phyloP scores from a whole-genome alignment of 768 basidiomycete genomes.

The Boletus barrowsii region DNA sequence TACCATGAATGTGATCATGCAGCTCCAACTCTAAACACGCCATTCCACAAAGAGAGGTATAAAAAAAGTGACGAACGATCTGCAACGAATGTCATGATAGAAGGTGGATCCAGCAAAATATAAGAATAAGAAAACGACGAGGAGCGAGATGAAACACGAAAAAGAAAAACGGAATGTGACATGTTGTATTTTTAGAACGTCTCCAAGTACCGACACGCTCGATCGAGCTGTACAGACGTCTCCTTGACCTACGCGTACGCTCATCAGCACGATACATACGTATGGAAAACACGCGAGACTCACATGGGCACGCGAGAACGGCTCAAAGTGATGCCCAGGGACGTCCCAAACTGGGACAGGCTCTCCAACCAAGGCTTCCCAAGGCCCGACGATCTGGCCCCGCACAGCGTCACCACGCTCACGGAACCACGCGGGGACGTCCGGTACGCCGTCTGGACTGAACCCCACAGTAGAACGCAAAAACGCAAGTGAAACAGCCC shows the following conservation, averaged over 20 bases:
- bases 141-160: too few relatives aligned
- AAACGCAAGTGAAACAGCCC: constrained; percentile 41
- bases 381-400: constrained; percentile 35
- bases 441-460: constrained; percentile 26
- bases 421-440: constrained; percentile 52
- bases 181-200: too few relatives aligned
- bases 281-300: constrained; percentile 12
- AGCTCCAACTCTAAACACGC: too few relatives aligned
- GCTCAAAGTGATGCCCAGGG: constrained; percentile 64
- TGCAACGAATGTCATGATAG: too few relatives aligned
- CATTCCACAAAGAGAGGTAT: too few relatives aligned
- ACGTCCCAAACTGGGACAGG: constrained; percentile 49
- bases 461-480: constrained; percentile 54
- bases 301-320: constrained; percentile 53
- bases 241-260: constrained; percentile 9
- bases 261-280: background rate
- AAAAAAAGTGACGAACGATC: too few relatives aligned
- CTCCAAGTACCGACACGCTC: constrained; percentile 19
- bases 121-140: too few relatives aligned
- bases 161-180: too few relatives aligned
- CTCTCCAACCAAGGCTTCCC: constrained; percentile 43
- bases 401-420: constrained; percentile 37
- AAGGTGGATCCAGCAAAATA: too few relatives aligned
- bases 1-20: too few relatives aligned
- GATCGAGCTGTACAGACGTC: constrained; percentile 24